These are phyloP conservation scores for Ilyonectria destructans DNA, from an alignment of 2,329 filamentous ascomycete species.

Conservation along the genomic window DNA sequence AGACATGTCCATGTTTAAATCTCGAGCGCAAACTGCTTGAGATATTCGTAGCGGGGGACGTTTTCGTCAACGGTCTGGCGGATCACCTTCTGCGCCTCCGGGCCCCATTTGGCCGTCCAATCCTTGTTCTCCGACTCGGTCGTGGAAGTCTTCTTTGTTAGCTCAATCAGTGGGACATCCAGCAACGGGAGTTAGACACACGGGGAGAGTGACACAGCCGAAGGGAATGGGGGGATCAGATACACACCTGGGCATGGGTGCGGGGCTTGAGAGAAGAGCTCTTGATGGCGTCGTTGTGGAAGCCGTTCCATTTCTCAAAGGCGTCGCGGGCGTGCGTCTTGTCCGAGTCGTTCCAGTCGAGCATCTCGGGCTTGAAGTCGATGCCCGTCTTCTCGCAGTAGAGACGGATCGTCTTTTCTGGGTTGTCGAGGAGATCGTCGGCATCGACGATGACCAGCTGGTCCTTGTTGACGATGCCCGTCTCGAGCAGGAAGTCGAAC, in stretches of 20 bases:
- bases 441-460: constrained; percentile 92
- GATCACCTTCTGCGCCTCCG: constrained; percentile 80
- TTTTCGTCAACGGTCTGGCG: constrained; percentile 81
- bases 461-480: constrained; percentile 80
- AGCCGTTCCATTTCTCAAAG: constrained; percentile 98
- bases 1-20: constrained; percentile 26
- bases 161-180: constrained; percentile 39
- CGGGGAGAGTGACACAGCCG: constrained; percentile 41
- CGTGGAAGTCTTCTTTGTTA: constrained; percentile 72
- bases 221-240: constrained; percentile 26
- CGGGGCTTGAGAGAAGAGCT: constrained; percentile 84
- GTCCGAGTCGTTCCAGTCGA: constrained; percentile 86
- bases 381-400: constrained; percentile 89
- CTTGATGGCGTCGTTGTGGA: constrained; percentile 94
- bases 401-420: constrained; percentile 80
- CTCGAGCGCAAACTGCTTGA: constrained; percentile 76
- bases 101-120: constrained; percentile 83
- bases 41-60: constrained; percentile 83
- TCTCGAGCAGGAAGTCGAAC: constrained; percentile 85
- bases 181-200: constrained; percentile 43
- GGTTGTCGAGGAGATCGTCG: constrained; percentile 92
- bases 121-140: constrained; percentile 78
- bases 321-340: constrained; percentile 80
- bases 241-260: constrained; percentile 73
- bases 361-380: constrained; percentile 83